Base-by-base conservation (phyloP, 1,284 basidiomycete genomes). In the Rhodotorula sp. region DNA sequence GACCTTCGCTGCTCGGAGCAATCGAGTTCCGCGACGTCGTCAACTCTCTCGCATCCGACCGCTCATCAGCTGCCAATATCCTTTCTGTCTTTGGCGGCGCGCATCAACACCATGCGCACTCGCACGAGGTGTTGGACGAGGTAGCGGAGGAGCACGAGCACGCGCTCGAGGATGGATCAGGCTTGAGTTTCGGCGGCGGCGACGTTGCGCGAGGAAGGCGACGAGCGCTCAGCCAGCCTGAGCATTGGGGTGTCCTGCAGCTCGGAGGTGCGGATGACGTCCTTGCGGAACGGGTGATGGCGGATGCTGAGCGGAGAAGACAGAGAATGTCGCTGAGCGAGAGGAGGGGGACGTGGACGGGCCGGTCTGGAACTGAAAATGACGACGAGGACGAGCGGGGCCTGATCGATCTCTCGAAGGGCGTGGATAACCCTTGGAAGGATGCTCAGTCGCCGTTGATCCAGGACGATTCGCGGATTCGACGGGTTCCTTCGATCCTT, bases 11-110 rank as follows among this genome's bases (percentile, higher is more conserved):
- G 2, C 86, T 96, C 4, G 91, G 94, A 15, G 94, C 94, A 0
- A 86, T 98, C 62, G 94, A 97, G 79, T 97, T 97, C 80, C 85
- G 92, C 36, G 89, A 94, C 70, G 90, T 96, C 22, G 89, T 97
- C 22, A 85, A 89, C 24, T 89, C 89, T 0, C 83, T 98, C 15
- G 86, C 88, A 66, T 83, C 84, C 74, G 54, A 71, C 30, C 34
- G 71, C 62, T 29, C 57, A 62, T n/a, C 70, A 55, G 64, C 68
- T 17, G 47, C 39, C 15, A 59, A 66, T 29, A 46, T 70, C 4
- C 63, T 76, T 11, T 59, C 70, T 34, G 68, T 71, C 9, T 76
- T 76, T 30, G 67, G 73, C 17, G 62, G 64, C 19, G 60, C 56
- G 10, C 59, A 66, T 47, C 66, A 71, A 32, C 62, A 64, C 32